Evolutionary conservation across 176 grass and related monocot genomes (phyloP).

Genomic region (Thinopyrum elongatum): DNA sequence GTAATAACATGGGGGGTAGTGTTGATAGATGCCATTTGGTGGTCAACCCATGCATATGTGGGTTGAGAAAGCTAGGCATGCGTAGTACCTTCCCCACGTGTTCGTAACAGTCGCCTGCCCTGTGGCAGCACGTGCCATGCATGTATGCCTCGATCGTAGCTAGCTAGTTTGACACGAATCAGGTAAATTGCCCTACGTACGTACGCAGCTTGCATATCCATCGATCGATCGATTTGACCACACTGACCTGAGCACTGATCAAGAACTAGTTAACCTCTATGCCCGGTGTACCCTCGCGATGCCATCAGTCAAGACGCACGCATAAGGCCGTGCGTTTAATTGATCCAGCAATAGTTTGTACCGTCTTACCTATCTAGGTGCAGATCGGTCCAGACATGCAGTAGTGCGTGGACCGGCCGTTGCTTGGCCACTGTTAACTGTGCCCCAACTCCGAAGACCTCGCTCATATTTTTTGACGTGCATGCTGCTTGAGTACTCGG

Average conservation of each 20-base stretch:
- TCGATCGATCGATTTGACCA: neutral
- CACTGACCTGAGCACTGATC: too few relatives aligned
- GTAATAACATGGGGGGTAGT: too few relatives aligned
- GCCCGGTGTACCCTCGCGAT: neutral
- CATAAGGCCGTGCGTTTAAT: neutral
- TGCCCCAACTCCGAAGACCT: neutral
- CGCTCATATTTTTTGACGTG: neutral
- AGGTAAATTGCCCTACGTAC: neutral
- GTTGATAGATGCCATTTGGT: too few relatives aligned
- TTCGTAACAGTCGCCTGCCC: neutral
- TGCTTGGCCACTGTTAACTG: neutral
- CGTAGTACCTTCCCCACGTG: neutral
- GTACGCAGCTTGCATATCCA: neutral
- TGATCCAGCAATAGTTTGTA: neutral
- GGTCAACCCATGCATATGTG: neutral
- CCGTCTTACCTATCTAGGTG: too few relatives aligned
- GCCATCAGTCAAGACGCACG: neutral
- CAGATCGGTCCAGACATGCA: neutral
- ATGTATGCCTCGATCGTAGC: neutral
- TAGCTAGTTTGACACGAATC: neutral
- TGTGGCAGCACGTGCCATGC: neutral
- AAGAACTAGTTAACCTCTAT: neutral
- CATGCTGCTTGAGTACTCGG: neutral
- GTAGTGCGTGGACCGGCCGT: neutral
- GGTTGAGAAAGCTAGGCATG: neutral